Conservation (phyloP, 768 basidiomycete genomes). For the Hypholoma sublateritium region DNA sequence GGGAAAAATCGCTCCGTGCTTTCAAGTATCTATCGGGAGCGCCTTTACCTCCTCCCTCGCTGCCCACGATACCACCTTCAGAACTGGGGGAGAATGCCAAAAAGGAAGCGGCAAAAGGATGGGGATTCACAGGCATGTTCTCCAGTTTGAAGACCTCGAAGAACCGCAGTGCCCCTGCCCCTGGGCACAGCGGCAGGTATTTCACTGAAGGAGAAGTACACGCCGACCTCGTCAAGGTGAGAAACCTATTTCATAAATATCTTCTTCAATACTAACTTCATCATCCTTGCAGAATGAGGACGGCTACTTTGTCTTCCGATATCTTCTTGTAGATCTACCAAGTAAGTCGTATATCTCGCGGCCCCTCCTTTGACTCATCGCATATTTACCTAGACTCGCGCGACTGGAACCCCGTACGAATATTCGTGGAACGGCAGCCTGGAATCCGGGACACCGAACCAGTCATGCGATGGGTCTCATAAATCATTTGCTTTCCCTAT, state of each 20-base stretch:
- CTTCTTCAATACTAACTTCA: neutral
- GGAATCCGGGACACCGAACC: conserved; percentile 72
- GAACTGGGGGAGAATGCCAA: conserved; percentile 24
- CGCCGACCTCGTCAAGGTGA: conserved; percentile 72
- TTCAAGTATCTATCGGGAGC: conserved; percentile 78
- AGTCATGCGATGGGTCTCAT: conserved; percentile 65
- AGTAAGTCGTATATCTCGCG: conserved; percentile 49
- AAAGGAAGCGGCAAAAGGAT: conserved; percentile 39
- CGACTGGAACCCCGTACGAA: conserved; percentile 56
- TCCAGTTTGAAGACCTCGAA: conserved; percentile 52
- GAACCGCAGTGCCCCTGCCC: conserved; percentile 21
- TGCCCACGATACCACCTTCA: conserved; percentile 28
- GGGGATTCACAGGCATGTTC: conserved; percentile 68
- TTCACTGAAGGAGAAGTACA: conserved; percentile 83
- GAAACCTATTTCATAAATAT: conserved; percentile 20
- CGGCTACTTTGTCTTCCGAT: conserved; percentile 77
- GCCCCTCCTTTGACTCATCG: conserved; percentile 4
- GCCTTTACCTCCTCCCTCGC: conserved; percentile 36
- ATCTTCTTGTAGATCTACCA: conserved; percentile 77
- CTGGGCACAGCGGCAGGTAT: conserved; percentile 36
- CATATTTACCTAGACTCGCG: conserved; percentile 50
- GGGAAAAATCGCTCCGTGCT: conserved; percentile 52
- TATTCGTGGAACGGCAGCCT: conserved; percentile 68
- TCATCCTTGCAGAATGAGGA: conserved; percentile 63
- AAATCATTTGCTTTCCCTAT: conserved; percentile 13